A percentile compares a stretch with the other conserved stretches of the same genome.
phyloP scores from a whole-genome alignment of 202 grass and related monocot species.

The Brachypodium distachyon region DNA sequence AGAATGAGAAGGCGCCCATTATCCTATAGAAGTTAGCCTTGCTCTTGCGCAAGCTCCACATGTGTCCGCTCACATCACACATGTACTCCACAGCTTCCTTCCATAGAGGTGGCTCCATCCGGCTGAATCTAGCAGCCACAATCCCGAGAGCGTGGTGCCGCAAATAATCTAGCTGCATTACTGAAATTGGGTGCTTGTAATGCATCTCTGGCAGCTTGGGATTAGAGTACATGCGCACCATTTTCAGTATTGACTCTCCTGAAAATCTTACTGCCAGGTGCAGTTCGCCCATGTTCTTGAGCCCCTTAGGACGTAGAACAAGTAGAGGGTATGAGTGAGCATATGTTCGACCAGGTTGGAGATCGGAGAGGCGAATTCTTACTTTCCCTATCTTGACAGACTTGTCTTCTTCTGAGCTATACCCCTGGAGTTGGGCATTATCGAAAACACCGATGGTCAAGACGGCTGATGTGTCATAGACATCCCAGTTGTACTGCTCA shows the following conservation, averaged over 20 bases:
- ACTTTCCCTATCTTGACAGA: conserved; percentile 30
- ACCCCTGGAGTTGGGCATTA: conserved; percentile 5
- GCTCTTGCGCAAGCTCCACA: conserved; percentile 21
- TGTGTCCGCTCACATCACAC: background rate
- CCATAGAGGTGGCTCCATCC: conserved; percentile 21
- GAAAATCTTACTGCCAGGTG: conserved; percentile 31
- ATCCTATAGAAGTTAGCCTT: conserved; percentile 24
- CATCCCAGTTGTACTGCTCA: conserved; percentile 47
- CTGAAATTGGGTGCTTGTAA: background rate
- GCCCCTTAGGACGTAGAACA: background rate
- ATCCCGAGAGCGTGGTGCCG: background rate
- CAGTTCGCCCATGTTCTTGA: conserved; percentile 38
- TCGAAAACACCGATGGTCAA: conserved; percentile 37
- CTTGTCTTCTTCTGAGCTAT: background rate
- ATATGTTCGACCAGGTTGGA: conserved; percentile 22
- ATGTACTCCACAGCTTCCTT: conserved; percentile 34
- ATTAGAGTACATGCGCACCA: conserved; percentile 1
- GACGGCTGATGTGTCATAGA: conserved; percentile 34
- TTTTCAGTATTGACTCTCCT: background rate
- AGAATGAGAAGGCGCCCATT: background rate
- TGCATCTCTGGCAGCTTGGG: conserved; percentile 35
- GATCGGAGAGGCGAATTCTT: conserved; percentile 19
- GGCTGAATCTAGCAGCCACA: background rate
- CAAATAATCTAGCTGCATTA: background rate
- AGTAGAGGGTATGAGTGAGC: conserved; percentile 26